Evolutionary conservation across 306 rosid genomes (phyloP).

Genomic region (Gleditsia sinensis): DNA sequence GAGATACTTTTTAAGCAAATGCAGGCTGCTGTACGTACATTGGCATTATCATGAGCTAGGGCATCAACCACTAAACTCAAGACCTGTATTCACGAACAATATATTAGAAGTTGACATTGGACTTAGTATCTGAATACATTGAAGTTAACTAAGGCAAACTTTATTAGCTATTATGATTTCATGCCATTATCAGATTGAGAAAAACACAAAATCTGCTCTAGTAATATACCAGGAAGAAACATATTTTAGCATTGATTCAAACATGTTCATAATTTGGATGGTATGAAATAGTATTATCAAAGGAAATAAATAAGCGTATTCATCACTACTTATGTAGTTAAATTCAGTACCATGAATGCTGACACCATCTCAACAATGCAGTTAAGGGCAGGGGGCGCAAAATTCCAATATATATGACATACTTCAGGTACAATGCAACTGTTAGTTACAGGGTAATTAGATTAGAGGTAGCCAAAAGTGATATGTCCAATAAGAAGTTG

Average conservation of each 20-base stretch:
- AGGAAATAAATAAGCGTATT: neutral
- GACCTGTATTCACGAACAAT: conserved; percentile 48
- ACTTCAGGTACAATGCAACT: conserved; percentile 12
- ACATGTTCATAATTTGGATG: conserved; percentile 4
- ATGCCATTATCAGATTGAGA: conserved; percentile 24
- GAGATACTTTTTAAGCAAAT: conserved; percentile 85
- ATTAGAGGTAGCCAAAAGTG: conserved; percentile 15
- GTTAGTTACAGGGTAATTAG: neutral
- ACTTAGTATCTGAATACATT: conserved; percentile 17
- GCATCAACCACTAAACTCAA: conserved; percentile 62
- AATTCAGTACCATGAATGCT: neutral
- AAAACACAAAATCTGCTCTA: conserved; percentile 16
- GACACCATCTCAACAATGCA: conserved; percentile 11
- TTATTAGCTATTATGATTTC: conserved; percentile 8
- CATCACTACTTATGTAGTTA: neutral
- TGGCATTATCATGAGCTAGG: conserved; percentile 65
- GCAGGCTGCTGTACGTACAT: conserved; percentile 85
- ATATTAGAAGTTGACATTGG: conserved; percentile 28
- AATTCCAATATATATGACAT: conserved; percentile 15
- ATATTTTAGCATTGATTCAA: conserved; percentile 17
- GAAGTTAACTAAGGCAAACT: conserved; percentile 17
- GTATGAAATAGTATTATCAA: conserved; percentile 10
- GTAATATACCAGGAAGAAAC: conserved; percentile 27
- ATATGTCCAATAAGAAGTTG: conserved; percentile 13
- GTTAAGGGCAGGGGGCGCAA: neutral